Conservation (phyloP, 2,329 filamentous ascomycete species). For the Sordariomycetes sp. region DNA sequence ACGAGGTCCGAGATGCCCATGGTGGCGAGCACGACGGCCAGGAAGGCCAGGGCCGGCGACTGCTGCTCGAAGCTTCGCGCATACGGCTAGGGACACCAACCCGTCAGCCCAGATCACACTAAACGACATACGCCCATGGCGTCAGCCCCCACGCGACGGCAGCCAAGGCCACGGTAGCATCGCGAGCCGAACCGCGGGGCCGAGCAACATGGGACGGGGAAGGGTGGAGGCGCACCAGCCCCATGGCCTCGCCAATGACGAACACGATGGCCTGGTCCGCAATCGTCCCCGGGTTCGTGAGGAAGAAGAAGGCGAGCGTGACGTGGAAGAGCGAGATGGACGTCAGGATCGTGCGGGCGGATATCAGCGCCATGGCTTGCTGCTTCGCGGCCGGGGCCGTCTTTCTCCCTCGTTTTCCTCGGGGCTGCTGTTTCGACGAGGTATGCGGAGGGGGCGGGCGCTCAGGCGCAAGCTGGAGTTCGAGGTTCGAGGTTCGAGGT, state of each 20-base stretch:
- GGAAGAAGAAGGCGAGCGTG: conserved; percentile 71
- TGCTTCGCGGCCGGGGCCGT: not conserved
- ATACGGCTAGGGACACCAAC: conserved; percentile 34
- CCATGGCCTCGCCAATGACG: conserved; percentile 72
- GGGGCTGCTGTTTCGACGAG: no score
- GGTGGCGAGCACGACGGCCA: conserved; percentile 53
- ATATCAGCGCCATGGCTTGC: conserved; percentile 63
- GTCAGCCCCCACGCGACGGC: not conserved
- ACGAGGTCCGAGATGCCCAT: conserved; percentile 51
- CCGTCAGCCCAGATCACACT: not conserved
- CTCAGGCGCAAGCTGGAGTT: no score
- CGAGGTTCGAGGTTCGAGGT: not conserved
- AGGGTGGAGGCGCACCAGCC: conserved; percentile 49
- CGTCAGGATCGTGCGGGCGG: conserved; percentile 67
- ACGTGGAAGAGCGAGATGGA: conserved; percentile 75
- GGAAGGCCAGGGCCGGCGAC: conserved; percentile 59
- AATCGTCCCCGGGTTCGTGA: conserved; percentile 57
- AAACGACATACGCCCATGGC: not conserved
- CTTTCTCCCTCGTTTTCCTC: not conserved
- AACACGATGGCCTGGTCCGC: conserved; percentile 71
- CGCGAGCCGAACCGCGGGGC: not conserved
- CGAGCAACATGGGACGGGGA: not conserved
- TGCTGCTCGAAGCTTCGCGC: conserved; percentile 55
- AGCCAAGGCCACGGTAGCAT: not conserved
- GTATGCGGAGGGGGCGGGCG: no score